Base-by-base conservation (phyloP, 768 basidiomycete genomes). In the Russula griseocarnosa region DNA sequence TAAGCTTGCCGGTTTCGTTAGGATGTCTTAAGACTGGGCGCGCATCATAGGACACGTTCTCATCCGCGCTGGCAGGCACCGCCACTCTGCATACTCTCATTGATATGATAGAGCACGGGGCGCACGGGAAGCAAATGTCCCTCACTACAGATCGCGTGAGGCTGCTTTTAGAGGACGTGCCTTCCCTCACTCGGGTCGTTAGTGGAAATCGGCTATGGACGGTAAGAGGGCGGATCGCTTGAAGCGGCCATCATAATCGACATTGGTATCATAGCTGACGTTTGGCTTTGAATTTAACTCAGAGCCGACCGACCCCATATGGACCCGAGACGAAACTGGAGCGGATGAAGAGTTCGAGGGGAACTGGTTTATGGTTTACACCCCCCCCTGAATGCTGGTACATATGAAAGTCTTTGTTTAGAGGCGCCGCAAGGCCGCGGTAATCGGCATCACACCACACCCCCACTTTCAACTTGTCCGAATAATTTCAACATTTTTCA, bases 151-250 rank as follows among this genome's bases (percentile, higher is more conserved):
- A 68, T 60, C 66, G 66, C 38, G 67, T 67, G 11, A 22, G 55
- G 20, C 18, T 32, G 28, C 58, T 68, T 4, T 63, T 68, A 44
- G 67, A 67, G 44, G 60, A 58, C 1, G 55, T 69, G 13, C 62
- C 59, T 40, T 60, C 52, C 28, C 59, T 69, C 53, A 42, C 53
- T 22, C 55, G 56, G 30, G 67, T 69, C 40, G 47, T 69, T 55
- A 69, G 66, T 46, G 62, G 56, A 30, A 67, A 55, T 61, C 66
- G 67, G 44, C 24, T 61, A 38, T 69, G 66, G 67, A 67, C 67
- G 66, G 67, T 69, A 49, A 64, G 42, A 58, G 66, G 57, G 26
- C 24, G 14, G 53, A 61, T 61, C 44, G 44, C 32, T 11, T 26
- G 34, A 18, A 20, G 13, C 18, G 55, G 10, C 51, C 24, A 52